Conservation (phyloP, 208 protist species). For the Leptomonas pyrrhocoris region DNA sequence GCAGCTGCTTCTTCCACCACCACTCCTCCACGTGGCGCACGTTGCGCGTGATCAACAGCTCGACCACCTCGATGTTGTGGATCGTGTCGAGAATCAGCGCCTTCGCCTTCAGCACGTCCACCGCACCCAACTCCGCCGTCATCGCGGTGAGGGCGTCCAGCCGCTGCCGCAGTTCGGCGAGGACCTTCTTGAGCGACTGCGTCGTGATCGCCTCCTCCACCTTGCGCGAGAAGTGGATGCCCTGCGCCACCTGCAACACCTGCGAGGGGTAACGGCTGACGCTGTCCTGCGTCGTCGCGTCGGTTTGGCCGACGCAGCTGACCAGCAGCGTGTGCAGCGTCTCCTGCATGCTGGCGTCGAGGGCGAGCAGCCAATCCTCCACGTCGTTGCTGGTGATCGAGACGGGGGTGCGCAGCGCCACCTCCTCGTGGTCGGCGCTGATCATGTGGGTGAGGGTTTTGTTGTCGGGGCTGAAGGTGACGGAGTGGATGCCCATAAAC, state of each 20-base stretch:
- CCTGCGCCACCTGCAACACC: constrained; percentile 83
- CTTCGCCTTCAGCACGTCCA: constrained; percentile 89
- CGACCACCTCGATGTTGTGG: constrained; percentile 95
- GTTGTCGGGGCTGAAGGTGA: constrained; percentile 80
- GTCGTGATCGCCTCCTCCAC: constrained; percentile 69
- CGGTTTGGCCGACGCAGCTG: constrained; percentile 52
- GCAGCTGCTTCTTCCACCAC: constrained; percentile 98
- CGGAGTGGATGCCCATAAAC: constrained; percentile 93
- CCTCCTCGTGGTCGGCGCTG: constrained; percentile 86
- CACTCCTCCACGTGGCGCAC: constrained; percentile 75
- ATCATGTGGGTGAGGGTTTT: constrained; percentile 91
- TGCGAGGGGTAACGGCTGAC: constrained; percentile 88
- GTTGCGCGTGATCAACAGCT: constrained; percentile 67
- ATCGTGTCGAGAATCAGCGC: constrained; percentile 96
- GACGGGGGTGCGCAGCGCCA: constrained; percentile 70
- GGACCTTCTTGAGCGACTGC: constrained; percentile 40
- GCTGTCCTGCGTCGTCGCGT: constrained; percentile 41
- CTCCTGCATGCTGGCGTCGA: constrained; percentile 87
- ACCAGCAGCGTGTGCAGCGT: constrained; percentile 81
- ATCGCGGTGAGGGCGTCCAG: constrained; percentile 73
- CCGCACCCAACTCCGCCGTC: constrained; percentile 46
- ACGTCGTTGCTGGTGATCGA: constrained; percentile 89
- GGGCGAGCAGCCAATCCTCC: constrained; percentile 93
- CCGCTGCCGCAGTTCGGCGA: constrained; percentile 41
- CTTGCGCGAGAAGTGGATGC: constrained; percentile 81